Conservation (phyloP, 495 filamentous ascomycete genomes). For the Podospora anserina region DNA sequence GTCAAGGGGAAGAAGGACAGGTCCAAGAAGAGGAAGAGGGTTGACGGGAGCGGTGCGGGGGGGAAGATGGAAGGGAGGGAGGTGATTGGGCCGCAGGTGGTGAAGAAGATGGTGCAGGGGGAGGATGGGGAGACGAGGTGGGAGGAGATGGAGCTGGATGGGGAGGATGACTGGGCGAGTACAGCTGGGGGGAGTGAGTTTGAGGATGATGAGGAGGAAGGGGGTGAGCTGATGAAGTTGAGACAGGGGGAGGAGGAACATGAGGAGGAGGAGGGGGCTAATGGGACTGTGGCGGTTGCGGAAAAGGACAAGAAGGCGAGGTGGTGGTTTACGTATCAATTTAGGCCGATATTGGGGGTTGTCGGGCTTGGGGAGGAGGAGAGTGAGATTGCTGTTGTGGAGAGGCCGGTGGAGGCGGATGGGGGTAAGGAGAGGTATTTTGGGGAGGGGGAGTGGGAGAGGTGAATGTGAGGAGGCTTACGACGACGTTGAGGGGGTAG, state of each 20-base stretch:
- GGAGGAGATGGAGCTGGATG: constrained; percentile 38
- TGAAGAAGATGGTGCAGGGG: constrained; percentile 23
- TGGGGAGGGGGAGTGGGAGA: constrained; percentile 57
- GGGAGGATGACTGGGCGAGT: constrained; percentile 41
- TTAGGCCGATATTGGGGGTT: constrained; percentile 85
- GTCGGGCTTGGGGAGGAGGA: constrained; percentile 56
- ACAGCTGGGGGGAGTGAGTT: constrained; percentile 36
- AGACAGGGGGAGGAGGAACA: constrained; percentile 30
- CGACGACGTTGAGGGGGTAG: neutral
- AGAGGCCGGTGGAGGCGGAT: constrained; percentile 81
- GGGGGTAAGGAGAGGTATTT: constrained; percentile 73
- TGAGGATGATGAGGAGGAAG: constrained; percentile 42
- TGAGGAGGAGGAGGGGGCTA: constrained; percentile 19
- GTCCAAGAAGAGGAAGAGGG: constrained; percentile 51
- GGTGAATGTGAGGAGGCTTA: constrained; percentile 15
- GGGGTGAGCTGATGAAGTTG: constrained; percentile 41
- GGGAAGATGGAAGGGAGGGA: constrained; percentile 56
- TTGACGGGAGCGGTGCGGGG: constrained; percentile 50
- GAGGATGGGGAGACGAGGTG: constrained; percentile 47
- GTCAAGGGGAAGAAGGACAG: constrained; percentile 26
- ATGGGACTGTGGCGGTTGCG: constrained; percentile 12
- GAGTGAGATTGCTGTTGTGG: constrained; percentile 81
- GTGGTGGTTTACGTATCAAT: constrained; percentile 85
- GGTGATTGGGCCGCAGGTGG: constrained; percentile 32
- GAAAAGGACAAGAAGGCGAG: constrained; percentile 30